These are phyloP conservation scores for Sporothrix pallida DNA, from an alignment of 2,329 filamentous ascomycete species.

Conservation along the genomic window DNA sequence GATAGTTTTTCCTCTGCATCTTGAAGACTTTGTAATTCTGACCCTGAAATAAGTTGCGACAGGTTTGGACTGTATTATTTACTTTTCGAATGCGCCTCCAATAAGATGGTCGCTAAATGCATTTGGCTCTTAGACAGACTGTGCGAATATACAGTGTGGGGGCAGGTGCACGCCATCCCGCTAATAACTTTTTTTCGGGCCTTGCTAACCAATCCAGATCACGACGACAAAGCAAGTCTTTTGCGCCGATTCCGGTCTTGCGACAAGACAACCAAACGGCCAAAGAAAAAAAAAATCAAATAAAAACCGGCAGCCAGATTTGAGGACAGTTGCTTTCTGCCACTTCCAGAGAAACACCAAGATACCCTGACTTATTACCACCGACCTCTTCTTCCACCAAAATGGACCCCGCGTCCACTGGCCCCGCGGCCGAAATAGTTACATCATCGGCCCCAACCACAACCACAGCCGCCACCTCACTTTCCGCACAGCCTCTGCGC, in stretches of 20 bases:
- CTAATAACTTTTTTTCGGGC: constrained; percentile 29
- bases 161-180: constrained; percentile 13
- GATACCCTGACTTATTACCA: not conserved
- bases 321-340: not conserved
- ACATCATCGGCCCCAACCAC: constrained; percentile 22
- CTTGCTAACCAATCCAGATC: constrained; percentile 24
- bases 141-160: constrained; percentile 16
- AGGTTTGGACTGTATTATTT: not conserved
- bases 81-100: not conserved
- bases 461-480: not conserved
- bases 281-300: not conserved
- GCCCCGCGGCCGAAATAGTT: constrained; percentile 15
- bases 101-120: not conserved
- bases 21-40: too few species aligned
- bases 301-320: too few species aligned
- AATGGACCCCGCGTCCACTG: constrained; percentile 30
- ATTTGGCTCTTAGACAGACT: not conserved
- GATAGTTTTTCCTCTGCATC: too few species aligned
- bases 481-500: constrained; percentile 4
- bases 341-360: too few species aligned
- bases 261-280: not conserved
- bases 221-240: constrained; percentile 8
- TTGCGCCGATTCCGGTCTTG: constrained; percentile 8
- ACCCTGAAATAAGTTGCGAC: too few species aligned
- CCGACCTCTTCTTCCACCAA: not conserved